Conservation (phyloP, 495 filamentous ascomycete genomes). For the Talaromyces adpressus region DNA sequence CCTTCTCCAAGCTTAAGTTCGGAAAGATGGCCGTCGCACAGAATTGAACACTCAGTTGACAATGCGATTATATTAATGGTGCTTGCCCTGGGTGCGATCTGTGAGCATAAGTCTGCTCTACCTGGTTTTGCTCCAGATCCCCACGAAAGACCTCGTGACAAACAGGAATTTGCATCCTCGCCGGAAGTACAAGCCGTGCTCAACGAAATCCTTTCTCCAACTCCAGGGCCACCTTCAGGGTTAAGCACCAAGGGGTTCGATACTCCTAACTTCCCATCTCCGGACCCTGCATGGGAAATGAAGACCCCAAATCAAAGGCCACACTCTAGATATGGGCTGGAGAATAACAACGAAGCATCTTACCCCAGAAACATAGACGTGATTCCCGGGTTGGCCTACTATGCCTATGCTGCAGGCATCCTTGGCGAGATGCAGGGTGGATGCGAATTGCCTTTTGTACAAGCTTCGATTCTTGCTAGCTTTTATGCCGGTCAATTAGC, state of each 20-base stretch:
- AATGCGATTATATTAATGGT: conserved; percentile 77
- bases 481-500: conserved; percentile 84
- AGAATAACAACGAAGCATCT: conserved; percentile 2
- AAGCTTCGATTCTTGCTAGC: conserved; percentile 79
- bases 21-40: conserved; percentile 9
- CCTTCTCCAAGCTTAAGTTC: conserved; percentile 9
- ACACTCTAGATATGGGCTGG: conserved; percentile 7
- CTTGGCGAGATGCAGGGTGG: conserved; percentile 72
- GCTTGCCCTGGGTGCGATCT: conserved; percentile 81
- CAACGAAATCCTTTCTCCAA: neutral
- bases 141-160: neutral
- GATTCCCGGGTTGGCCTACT: conserved; percentile 85
- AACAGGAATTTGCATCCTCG: neutral
- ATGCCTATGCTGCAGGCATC: conserved; percentile 80
- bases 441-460: conserved; percentile 72
- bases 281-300: neutral
- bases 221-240: neutral
- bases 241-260: neutral
- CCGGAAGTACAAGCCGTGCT: neutral
- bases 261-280: conserved; percentile 1
- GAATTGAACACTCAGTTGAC: conserved; percentile 36
- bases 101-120: conserved; percentile 49
- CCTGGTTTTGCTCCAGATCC: conserved; percentile 47
- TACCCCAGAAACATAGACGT: conserved; percentile 65
- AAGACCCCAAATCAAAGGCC: neutral